Percentiles rank a stretch among this genome's conserved stretches.
These are phyloP conservation scores for Earliella scabrosa DNA, from an alignment of 1,284 basidiomycete species.

Conservation along the genomic window DNA sequence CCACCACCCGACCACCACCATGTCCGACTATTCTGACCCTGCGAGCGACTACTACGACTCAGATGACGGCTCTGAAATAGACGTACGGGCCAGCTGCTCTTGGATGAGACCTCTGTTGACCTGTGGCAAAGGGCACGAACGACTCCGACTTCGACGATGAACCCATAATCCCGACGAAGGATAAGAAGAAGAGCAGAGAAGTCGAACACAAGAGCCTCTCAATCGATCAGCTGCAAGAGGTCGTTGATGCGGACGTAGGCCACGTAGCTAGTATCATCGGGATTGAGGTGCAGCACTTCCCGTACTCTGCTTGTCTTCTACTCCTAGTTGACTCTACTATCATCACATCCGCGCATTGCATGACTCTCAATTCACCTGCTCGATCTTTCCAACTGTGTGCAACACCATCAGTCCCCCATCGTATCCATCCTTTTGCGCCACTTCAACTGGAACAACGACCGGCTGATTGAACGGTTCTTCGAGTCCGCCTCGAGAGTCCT, in stretches of 20 bases:
- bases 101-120: conserved; percentile 3
- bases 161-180: conserved; percentile 30
- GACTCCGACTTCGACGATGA: conserved; percentile 35
- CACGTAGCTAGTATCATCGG: conserved; percentile 54
- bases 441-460: conserved; percentile 70
- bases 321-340: conserved; percentile 14
- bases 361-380: not conserved
- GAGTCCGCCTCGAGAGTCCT: conserved; percentile 51
- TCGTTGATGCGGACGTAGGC: conserved; percentile 49
- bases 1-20: conserved; percentile 21
- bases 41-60: conserved; percentile 36
- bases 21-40: conserved; percentile 38
- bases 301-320: conserved; percentile 7
- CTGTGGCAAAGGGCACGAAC: conserved; percentile 27
- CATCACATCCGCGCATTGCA: not conserved
- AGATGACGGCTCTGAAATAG: conserved; percentile 27
- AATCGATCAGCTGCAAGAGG: conserved; percentile 44
- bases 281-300: conserved; percentile 46
- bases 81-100: conserved; percentile 23
- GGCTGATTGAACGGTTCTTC: conserved; percentile 59
- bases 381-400: not conserved
- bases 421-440: conserved; percentile 65
- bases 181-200: conserved; percentile 29
- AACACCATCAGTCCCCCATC: conserved; percentile 41
- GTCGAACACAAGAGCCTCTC: conserved; percentile 42